Base-by-base conservation (phyloP, 345 rosid species). In the Trapa incisa region DNA sequence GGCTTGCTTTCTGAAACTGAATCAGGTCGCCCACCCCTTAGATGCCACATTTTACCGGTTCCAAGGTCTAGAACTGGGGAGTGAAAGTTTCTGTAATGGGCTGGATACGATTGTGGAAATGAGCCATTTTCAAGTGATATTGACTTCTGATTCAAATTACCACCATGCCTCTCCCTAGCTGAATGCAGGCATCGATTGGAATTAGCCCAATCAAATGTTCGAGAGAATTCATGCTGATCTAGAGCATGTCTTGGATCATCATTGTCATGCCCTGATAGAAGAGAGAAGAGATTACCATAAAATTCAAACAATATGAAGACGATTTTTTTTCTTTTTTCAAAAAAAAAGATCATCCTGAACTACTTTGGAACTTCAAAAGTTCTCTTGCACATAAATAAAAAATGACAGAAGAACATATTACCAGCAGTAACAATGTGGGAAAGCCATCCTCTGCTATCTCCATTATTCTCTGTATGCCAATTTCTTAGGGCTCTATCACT, bases 141-240 rank as follows among this genome's bases (percentile, higher is more conserved):
- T 13, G 87, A 67, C 73, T 70, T 86, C 81, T 85, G 91, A 79
- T 67, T 81, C 75, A 85, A 78, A 77, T 80, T 79, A 75, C 71
- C 68, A 66, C 66, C 70, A 74, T 77, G 76, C 62, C 81, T 87
- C 62, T 86, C 90, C 81, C 84, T 83, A 74, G 86, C 67, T 62
- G 85, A 77, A 80, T 74, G 77, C 61, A 85, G 80, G 61, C 72
- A 80, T 87, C 86, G 82, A 43, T 8, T 6, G 2, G 88, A 69
- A 71, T 79, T 82, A 67, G 76, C 76, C 65, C 73, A 65, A 72
- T 81, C 87, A 75, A 84, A 72, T 67, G 79, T 56, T 36, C 66
- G 77, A 76, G 76, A 65, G 72, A 73, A 68, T 39, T 68, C 80
- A 70, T 74, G 71, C 62, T 75, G 74, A 75, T 74, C 79, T 37